Evolutionary conservation across 2,329 filamentous ascomycete genomes (phyloP), one percentile per base, ranked within the genome.

Genomic region (Dryadomyces quercus-mongolicae): DNA sequence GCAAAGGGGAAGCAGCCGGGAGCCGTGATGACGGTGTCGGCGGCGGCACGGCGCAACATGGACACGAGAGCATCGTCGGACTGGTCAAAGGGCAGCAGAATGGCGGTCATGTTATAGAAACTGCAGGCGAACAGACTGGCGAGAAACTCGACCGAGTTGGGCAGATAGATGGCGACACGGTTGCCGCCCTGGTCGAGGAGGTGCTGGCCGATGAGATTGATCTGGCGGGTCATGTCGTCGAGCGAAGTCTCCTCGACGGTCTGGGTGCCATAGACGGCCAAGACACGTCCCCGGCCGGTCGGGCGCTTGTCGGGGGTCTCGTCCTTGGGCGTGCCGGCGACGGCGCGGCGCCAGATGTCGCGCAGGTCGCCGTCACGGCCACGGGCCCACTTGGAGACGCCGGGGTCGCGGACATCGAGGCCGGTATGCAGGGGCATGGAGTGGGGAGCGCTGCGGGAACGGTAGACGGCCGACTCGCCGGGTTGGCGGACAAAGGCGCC

Each of bases 81-180:
- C 58, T 91, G 78, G 63, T 91, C 84, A 66, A 89, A 94, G 0
- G 93, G 92, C 43, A 98, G 74, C 53, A 97, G 74, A 49, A 95
- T 80, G n/a, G 86, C 82, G 12, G 85, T 89, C 62, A 95, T 77
- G 63, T 86, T 86, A 68, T 95, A 92, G 71, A 96, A 97, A 59
- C 88, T 83, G 67, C 87, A 91, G 55, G 91, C 89, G 63, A 98
- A 95, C 20, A 97, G 73, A 8, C 86, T 77, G 38, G 81, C 78
- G 51, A 98, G 73, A 57, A 95, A 82, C 70, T 98, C 93, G 63
- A 95, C 76, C 49, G 90, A 95, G 74, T 98, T 96, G 46, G 91
- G 89, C 55, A 97, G 77, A 67, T 94, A 95, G 59, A 97, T 79
- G 58, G 90, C 93, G 36, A 97, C 87, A 51, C 82, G 85, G 66